A percentile compares a stretch with the other conserved stretches of the same genome.
phyloP scores from a whole-genome alignment of 148 eudicot species.

The Rhododendron henanense region DNA sequence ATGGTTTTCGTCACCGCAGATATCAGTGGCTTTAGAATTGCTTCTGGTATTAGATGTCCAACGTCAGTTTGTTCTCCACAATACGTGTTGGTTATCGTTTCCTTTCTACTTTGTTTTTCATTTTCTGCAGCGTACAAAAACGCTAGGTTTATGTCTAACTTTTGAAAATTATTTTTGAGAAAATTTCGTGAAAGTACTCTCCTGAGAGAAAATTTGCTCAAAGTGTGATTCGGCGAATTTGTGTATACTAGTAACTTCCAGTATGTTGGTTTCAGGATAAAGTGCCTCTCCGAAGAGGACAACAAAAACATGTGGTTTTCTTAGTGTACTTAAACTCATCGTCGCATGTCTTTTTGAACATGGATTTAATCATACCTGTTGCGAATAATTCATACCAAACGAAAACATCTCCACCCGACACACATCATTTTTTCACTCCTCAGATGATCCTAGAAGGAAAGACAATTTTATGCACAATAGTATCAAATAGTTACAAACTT shows the following conservation, averaged over 20 bases:
- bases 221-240: not conserved
- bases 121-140: not conserved
- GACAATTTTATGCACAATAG: not conserved
- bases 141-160: not conserved
- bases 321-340: not conserved
- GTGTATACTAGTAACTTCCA: not conserved
- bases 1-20: not conserved
- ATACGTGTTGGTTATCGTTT: not conserved
- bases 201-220: not conserved
- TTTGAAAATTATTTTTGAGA: not conserved
- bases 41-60: not conserved
- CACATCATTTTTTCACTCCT: not conserved
- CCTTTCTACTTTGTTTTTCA: not conserved
- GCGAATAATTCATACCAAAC: not conserved
- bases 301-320: not conserved
- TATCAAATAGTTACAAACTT: not conserved
- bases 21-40: not conserved
- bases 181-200: not conserved
- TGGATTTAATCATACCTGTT: not conserved
- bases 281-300: not conserved
- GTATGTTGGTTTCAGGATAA: not conserved
- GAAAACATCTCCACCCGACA: too few species aligned
- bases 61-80: not conserved
- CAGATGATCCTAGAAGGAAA: not conserved
- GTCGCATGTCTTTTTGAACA: not conserved